Conservation (phyloP, 306 rosid genomes). For the Luffa acutangula region DNA sequence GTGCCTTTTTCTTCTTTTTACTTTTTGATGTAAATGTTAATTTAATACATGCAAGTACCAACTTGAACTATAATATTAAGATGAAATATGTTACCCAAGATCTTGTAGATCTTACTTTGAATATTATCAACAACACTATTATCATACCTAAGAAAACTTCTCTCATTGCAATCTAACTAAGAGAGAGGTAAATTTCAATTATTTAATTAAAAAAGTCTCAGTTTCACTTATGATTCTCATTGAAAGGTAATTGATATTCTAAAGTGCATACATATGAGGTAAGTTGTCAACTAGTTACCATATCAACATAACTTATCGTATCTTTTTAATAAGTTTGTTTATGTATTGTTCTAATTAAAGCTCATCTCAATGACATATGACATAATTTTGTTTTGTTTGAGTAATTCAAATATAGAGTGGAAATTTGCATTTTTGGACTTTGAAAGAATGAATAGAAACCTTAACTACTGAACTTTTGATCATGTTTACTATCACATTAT, state of each 20-base stretch:
- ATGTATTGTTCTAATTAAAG: too few relatives aligned
- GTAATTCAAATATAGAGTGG: too few relatives aligned
- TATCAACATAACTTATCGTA: too few relatives aligned
- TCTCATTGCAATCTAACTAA: conserved; percentile 17
- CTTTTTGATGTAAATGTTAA: neutral
- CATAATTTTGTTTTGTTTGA: too few relatives aligned
- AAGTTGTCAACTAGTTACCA: neutral
- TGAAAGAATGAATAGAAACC: too few relatives aligned
- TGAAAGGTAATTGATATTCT: neutral
- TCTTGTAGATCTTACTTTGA: conserved; percentile 13
- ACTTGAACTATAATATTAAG: neutral
- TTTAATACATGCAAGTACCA: neutral
- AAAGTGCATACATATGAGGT: neutral
- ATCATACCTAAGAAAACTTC: neutral
- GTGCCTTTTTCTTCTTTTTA: neutral
- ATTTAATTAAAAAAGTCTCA: neutral
- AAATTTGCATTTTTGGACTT: too few relatives aligned
- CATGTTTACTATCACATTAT: too few relatives aligned
- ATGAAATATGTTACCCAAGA: conserved; percentile 5
- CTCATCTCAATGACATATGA: too few relatives aligned
- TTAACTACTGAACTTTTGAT: too few relatives aligned
- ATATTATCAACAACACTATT: conserved; percentile 2
- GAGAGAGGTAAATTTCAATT: neutral
- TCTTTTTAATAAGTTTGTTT: too few relatives aligned
- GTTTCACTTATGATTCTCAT: neutral